phyloP scores from a whole-genome alignment of 2,329 filamentous ascomycete genomes.

The Cytospora leucostoma region DNA sequence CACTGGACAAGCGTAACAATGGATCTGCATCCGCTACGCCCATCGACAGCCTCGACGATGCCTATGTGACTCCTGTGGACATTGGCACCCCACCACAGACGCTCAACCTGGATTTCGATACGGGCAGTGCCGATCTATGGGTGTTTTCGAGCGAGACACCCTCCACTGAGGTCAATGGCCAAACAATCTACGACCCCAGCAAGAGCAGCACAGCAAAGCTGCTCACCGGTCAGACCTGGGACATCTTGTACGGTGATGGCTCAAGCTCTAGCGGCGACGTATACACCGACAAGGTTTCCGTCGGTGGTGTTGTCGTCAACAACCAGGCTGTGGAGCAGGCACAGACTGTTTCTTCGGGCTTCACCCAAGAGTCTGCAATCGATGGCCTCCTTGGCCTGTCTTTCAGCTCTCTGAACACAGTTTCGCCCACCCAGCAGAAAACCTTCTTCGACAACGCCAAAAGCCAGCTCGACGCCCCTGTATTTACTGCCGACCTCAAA shows the following conservation, averaged over 20 bases:
- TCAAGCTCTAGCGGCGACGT: slow-evolving; percentile 36
- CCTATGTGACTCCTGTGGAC: slow-evolving; percentile 38
- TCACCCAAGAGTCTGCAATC: slow-evolving; percentile 40
- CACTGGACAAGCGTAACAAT: slow-evolving; percentile 18
- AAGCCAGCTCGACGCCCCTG: slow-evolving; percentile 33
- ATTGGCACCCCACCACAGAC: slow-evolving; percentile 45
- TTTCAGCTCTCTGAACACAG: slow-evolving; percentile 47
- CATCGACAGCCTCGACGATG: slow-evolving; percentile 34
- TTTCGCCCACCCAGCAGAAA: slow-evolving; percentile 41
- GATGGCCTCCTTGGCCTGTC: slow-evolving; percentile 49
- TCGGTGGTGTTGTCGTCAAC: slow-evolving; percentile 42
- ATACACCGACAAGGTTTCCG: slow-evolving; percentile 36
- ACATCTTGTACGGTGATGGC: slow-evolving; percentile 39
- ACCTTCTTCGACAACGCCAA: slow-evolving; percentile 45
- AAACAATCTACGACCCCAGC: slow-evolving; percentile 36
- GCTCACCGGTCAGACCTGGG: slow-evolving; percentile 35
- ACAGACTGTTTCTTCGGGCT: slow-evolving; percentile 42
- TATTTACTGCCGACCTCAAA: slow-evolving; percentile 39
- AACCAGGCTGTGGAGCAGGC: slow-evolving; percentile 48
- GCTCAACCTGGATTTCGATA: slow-evolving; percentile 48
- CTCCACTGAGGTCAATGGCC: slow-evolving; percentile 31
- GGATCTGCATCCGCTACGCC: slow-evolving; percentile 28
- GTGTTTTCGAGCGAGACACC: slow-evolving; percentile 38
- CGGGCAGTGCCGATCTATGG: slow-evolving; percentile 47
- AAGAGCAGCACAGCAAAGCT: slow-evolving; percentile 35